Evolutionary conservation across 2,329 filamentous ascomycete species (phyloP).

Genomic region (Ramularia collo-cygni): DNA sequence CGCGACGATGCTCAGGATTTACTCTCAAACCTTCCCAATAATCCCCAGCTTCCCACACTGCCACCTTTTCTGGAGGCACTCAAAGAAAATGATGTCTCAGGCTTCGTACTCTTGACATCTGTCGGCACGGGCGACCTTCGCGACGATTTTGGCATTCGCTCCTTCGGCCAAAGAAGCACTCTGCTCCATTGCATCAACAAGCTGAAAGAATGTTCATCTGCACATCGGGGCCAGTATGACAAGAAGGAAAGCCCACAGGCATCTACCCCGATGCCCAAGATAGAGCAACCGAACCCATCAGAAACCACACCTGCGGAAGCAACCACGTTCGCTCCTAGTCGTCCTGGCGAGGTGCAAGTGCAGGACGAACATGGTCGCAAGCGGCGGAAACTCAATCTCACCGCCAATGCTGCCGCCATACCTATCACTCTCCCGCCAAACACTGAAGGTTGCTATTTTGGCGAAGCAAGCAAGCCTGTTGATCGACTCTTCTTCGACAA

Average conservation of each 20-base stretch:
- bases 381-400: conserved; percentile 28
- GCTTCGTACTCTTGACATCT: conserved; percentile 53
- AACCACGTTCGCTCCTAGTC: conserved; percentile 4
- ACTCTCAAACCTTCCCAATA: conserved; percentile 25
- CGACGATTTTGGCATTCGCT: conserved; percentile 52
- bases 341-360: conserved; percentile 22
- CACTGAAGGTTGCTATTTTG: conserved; percentile 13
- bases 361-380: conserved; percentile 28
- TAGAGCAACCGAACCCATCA: neutral
- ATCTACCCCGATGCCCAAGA: too few relatives aligned
- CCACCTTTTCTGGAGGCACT: conserved; percentile 49
- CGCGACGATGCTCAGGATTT: conserved; percentile 39
- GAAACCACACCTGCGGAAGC: conserved; percentile 1
- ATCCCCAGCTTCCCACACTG: conserved; percentile 45
- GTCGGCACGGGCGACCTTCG: conserved; percentile 44
- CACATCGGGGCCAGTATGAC: neutral
- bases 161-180: conserved; percentile 51
- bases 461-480: conserved; percentile 18
- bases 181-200: conserved; percentile 53
- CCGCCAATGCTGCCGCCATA: neutral
- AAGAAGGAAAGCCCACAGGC: too few relatives aligned
- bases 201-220: conserved; percentile 34
- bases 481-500: conserved; percentile 32
- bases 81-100: conserved; percentile 58
- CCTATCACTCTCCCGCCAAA: neutral